phyloP scores from a whole-genome alignment of 345 rosid genomes.

The Leavenworthia alabamica region DNA sequence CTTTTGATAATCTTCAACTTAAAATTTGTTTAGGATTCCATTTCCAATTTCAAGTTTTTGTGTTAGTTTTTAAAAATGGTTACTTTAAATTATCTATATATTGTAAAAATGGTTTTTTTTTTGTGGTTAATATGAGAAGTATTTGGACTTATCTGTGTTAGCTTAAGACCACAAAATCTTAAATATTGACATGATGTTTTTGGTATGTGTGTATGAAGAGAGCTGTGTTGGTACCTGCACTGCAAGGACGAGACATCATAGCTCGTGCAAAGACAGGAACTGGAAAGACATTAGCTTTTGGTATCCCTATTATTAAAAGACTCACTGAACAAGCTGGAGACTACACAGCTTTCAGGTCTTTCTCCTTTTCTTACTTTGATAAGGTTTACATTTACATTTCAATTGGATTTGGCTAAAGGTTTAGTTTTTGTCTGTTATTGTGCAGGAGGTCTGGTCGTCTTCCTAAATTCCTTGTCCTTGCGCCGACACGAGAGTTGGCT shows the following conservation, averaged over 20 bases:
- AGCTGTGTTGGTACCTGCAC: conserved; percentile 82
- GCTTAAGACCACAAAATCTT: neutral
- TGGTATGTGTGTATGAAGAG: conserved; percentile 38
- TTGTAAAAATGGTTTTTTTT: neutral
- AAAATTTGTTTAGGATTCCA: neutral
- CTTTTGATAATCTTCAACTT: neutral
- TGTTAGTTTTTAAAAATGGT: neutral
- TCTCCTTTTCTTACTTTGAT: neutral
- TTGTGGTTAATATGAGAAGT: neutral
- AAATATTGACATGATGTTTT: neutral
- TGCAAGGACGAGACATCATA: conserved; percentile 80
- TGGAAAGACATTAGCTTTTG: conserved; percentile 98
- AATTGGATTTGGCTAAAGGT: neutral
- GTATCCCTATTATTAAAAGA: conserved; percentile 78
- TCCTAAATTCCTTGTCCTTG: conserved; percentile 72
- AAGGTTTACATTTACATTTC: neutral
- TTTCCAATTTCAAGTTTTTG: neutral
- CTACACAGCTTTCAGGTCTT: conserved; percentile 46
- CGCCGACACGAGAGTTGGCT: conserved; percentile 90
- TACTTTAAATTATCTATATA: neutral
- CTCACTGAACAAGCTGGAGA: conserved; percentile 58
- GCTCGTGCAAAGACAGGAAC: conserved; percentile 99
- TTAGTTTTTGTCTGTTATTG: neutral
- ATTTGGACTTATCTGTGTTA: neutral
- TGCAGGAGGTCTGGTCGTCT: conserved; percentile 59